Base-by-base conservation (phyloP, 2,329 filamentous ascomycete genomes). In the Beauveria sp. region DNA sequence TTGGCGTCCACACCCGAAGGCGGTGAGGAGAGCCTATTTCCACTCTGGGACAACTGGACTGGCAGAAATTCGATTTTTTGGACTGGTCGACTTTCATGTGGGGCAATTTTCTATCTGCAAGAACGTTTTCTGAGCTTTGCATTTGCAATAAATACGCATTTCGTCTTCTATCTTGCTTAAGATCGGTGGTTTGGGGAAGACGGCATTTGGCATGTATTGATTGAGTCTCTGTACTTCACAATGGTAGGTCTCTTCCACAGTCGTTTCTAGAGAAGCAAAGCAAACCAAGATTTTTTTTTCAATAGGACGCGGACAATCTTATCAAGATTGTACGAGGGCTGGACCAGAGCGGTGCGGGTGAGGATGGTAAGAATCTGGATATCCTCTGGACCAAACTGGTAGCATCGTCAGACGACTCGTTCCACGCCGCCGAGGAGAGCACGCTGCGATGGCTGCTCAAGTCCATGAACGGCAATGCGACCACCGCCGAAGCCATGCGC, bases 401-500 rank as follows among this genome's bases (percentile, higher is more conserved):
- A 5, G 73, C 75, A 2, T 74, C 75, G 2, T 74, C 73, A 3
- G 69, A 74, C 24, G 72, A 73, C 1, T 72, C 73, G 42, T 82
- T 82, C 51, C 80, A 79, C 64, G 82, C 82, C 2, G 77, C 80
- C 3, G 83, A 86, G 65, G 80, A 84, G 66, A 83, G 79, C 63
- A 79, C 84, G 57, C 68, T 89, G 61, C 79, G 84, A 74, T 85
- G 86, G 78, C 77, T 90, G 1, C 78, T 89, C 59, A 85, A 87
- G 67, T 80, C 80, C 59, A 85, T 86, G 82, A 80, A 79, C 64
- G 77, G 78, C 22, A 66, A 75, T 46, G 72, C 74, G 26, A 74
- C 75, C 38, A 71, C 77, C 43, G 79, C 80, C 58, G 82, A 85
- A 69, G 79, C 76, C 46, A 67, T 84, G 56, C 79, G 83, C 66